These are phyloP conservation scores for Apiotrichum gamsii DNA, from an alignment of 1,284 basidiomycete species.

Conservation along the genomic window DNA sequence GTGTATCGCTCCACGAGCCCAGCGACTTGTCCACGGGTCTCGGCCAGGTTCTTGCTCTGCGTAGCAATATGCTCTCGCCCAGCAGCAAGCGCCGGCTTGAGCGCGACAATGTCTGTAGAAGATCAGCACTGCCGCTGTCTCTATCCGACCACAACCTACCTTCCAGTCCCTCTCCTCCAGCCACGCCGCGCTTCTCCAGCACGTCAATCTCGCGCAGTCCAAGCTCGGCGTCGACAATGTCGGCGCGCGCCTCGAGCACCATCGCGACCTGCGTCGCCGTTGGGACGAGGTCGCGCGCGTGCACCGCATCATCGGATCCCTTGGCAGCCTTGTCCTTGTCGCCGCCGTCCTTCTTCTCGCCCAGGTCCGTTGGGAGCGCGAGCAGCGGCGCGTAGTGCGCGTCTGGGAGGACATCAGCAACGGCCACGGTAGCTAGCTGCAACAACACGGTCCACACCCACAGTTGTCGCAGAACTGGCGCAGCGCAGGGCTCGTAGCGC, in stretches of 20 bases:
- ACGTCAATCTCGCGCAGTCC: constrained; percentile 38
- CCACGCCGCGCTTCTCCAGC: constrained; percentile 24
- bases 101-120: constrained; percentile 27
- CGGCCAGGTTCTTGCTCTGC: constrained; percentile 14
- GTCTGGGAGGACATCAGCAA: constrained; percentile 23
- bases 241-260: constrained; percentile 33
- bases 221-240: constrained; percentile 34
- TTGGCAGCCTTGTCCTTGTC: neutral
- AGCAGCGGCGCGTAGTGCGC: constrained; percentile 33
- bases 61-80: constrained; percentile 9
- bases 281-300: constrained; percentile 24
- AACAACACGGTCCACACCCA: constrained; percentile 13
- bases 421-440: too few species aligned
- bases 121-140: neutral
- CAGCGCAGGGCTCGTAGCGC: constrained; percentile 26
- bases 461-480: constrained; percentile 33
- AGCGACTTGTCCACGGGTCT: constrained; percentile 21
- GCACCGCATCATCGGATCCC: neutral
- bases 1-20: constrained; percentile 30
- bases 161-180: constrained; percentile 34
- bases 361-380: neutral
- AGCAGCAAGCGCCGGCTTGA: constrained; percentile 18
- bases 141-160: constrained; percentile 19
- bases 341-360: too few species aligned
- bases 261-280: constrained; percentile 29